These are phyloP conservation scores for Talaromyces thailandensis DNA, from an alignment of 495 filamentous ascomycete species.

Conservation along the genomic window DNA sequence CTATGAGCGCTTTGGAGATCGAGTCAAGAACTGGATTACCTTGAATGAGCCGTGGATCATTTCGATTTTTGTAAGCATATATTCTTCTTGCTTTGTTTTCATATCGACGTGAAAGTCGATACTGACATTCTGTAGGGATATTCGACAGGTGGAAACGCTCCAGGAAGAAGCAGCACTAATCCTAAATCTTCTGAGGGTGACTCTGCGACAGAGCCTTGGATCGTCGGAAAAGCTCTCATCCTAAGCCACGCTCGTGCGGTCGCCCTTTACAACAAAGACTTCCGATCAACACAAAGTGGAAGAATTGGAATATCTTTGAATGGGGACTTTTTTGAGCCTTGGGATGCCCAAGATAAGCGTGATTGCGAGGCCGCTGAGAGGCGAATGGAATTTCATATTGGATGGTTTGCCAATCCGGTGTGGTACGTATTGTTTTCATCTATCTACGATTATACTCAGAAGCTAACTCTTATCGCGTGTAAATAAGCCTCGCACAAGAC, in stretches of 20 bases:
- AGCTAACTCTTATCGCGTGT: background rate
- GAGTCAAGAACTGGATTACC: slow-evolving; percentile 5
- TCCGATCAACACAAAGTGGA: background rate
- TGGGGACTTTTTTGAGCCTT: background rate
- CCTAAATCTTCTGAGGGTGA: background rate
- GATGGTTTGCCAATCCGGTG: slow-evolving; percentile 2
- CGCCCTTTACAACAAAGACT: background rate
- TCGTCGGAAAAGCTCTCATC: background rate
- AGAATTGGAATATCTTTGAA: background rate
- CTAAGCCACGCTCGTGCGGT: background rate
- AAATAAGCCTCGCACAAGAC: slow-evolving; percentile 1
- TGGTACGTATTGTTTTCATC: slow-evolving; percentile 1
- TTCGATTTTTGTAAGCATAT: slow-evolving; percentile 1
- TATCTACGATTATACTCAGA: background rate
- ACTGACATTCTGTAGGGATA: slow-evolving; percentile 4
- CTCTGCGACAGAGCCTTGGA: slow-evolving; percentile 1
- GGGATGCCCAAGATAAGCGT: background rate
- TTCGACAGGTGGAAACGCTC: slow-evolving; percentile 1
- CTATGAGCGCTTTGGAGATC: slow-evolving; percentile 1
- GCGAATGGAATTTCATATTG: slow-evolving; percentile 1
- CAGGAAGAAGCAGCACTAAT: background rate
- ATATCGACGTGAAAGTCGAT: background rate
- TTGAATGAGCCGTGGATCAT: slow-evolving; percentile 1
- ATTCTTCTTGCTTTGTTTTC: background rate
- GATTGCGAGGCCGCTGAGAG: background rate